Evolutionary conservation across 164 flowering plant species (phyloP), one percentile per base, ranked within the genome.

Genomic region (Nelumbo lutea): DNA sequence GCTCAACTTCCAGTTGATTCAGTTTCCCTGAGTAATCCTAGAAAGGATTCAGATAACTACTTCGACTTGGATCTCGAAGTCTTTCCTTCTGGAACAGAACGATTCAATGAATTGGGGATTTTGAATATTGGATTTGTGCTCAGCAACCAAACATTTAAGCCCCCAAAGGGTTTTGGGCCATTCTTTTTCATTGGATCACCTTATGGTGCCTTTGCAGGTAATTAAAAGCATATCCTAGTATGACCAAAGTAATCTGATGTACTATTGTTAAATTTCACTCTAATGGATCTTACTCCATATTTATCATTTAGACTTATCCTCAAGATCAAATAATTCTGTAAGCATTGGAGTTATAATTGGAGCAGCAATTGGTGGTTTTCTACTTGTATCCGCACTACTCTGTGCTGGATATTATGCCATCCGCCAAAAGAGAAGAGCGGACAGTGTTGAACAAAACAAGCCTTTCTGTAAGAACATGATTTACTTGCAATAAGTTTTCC

Each of bases 121-220:
- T 66, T 74, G 42, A 27, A 14, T 8, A 66, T 86, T 27, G 84
- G 75, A 14, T 82, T 70, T 57, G 27, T 66, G 44, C 75, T 87
- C 40, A 87, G 84, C 77, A 77, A 75, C 62, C 91, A 84, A 73
- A 77, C 73, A 45, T 83, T 67, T 68, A 79, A 71, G 65, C 79
- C 84, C 56, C 79, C 82, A 3, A 1, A 51, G 5, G 3, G 0
- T 1, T 83, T 70, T 68, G 88, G 91, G 48, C 88, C 91, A 4
- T 84, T 53, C 70, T 66, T 10, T 71, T 87, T 84, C 62, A 59
- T 53, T 60, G 83, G 64, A 14, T 64, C 72, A 15, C 10, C 42
- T 1, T 87, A 87, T 62, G 15, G 11, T 2, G 5, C 69, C 58
- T 85, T 81, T 63, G 42, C 65, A 50, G 86, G 88, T 84, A 76